Evolutionary conservation across 2,329 filamentous ascomycete species (phyloP), one percentile per base, ranked within the genome.

Genomic region (Lachnellula willkommii): DNA sequence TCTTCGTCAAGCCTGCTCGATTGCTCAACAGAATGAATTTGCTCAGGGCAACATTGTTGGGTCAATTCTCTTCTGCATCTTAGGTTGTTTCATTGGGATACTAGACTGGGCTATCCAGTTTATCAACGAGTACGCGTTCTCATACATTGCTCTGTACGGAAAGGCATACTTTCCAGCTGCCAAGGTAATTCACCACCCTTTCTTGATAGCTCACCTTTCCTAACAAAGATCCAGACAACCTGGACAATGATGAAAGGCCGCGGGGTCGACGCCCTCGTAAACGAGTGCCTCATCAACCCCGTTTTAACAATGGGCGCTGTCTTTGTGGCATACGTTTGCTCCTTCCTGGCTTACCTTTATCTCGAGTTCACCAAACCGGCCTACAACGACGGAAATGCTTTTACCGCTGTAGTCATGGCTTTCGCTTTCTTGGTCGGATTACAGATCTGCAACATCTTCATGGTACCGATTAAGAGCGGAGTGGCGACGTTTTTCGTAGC

Each of bases 401-500:
- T 85, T 70, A 94, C 90, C 0, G 79, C 87, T 0, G 84, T 95
- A 8, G 80, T 95, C 17, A 81, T 95, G 69, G 89, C 89, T 0
- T 95, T 93, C 70, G 77, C 90, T 0, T 96, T 96, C 74, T 75
- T 96, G 52, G 92, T 96, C 61, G 93, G 93, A 6, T 74, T 96
- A 62, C 93, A 96, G 71, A 88, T 96, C 58, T 88, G 87, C 70
- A 88, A 95, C 71, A 83, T 95, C 61, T 95, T 96, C 73, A 89
- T 93, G 36, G 93, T 89, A 0, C 93, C 93, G 1, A 77, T 97
- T 55, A 86, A 86, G 60, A 92, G 87, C 65, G 93, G 93, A n/a
- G 83, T 95, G 60, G 89, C 95, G 63, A 95, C 92, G 0, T 89
- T 96, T 59, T 96, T 96, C 65, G 90, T 96, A 0, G 91, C 90